Percentiles rank a stretch among this genome's conserved stretches.
Evolutionary conservation across 23 red algal species (phyloP).

Genomic region (Agarophyton chilense): DNA sequence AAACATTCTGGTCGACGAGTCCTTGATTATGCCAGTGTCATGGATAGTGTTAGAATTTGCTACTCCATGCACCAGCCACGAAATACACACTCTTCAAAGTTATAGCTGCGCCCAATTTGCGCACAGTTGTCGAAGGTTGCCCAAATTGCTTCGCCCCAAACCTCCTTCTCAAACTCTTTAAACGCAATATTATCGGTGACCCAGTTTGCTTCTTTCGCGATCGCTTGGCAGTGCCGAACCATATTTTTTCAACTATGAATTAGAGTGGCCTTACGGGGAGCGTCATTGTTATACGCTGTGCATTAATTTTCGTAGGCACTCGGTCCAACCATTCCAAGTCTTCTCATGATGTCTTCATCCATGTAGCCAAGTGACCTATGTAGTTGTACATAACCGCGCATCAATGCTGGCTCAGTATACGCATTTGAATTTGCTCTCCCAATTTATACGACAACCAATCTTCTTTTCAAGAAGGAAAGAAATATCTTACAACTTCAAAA

Average conservation of each 20-base stretch:
- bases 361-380: neutral
- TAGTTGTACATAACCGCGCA: neutral
- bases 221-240: conserved; percentile 19
- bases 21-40: conserved; percentile 88
- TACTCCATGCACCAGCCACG: no score
- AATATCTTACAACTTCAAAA: neutral
- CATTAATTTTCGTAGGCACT: conserved; percentile 25
- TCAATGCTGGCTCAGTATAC: neutral
- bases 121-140: no score
- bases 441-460: neutral
- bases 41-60: no score
- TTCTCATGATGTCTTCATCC: no score
- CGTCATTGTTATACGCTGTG: conserved; percentile 18
- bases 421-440: neutral
- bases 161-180: neutral
- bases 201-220: neutral
- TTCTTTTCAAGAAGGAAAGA: neutral
- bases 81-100: no score
- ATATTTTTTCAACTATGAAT: neutral
- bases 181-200: neutral
- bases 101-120: no score
- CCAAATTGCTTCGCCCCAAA: no score
- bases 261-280: neutral
- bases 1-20: conserved; percentile 50
- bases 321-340: conserved; percentile 9